Percentiles rank a stretch among this genome's conserved stretches.
Evolutionary conservation across 2,329 filamentous ascomycete species (phyloP).

Genomic region (Taxawa tesnikishii): DNA sequence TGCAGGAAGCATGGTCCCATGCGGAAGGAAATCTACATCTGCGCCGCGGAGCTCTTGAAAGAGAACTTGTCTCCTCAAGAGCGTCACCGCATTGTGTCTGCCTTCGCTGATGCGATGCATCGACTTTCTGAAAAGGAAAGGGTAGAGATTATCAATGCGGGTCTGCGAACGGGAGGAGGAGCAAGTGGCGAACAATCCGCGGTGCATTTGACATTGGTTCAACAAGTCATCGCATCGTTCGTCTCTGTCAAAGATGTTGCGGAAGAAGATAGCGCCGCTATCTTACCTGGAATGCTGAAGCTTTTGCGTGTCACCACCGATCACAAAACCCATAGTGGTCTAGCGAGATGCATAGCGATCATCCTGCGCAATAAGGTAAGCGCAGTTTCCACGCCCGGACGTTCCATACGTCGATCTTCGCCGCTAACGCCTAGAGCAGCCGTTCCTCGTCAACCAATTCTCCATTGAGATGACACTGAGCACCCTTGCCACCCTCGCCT

Average conservation of each 20-base stretch:
- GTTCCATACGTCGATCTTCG: background rate
- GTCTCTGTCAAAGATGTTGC: background rate
- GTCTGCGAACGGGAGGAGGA: too few species aligned
- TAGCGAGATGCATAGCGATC: conserved; percentile 4
- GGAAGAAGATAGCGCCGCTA: background rate
- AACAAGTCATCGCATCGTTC: background rate
- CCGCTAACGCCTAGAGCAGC: conserved; percentile 11
- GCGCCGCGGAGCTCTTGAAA: too few species aligned
- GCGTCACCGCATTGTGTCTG: too few species aligned
- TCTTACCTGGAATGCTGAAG: conserved; percentile 4
- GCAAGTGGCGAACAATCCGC: too few species aligned
- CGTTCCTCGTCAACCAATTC: conserved; percentile 30
- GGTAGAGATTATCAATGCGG: too few species aligned
- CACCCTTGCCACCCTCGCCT: conserved; percentile 21
- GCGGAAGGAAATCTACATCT: too few species aligned
- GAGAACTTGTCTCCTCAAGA: too few species aligned
- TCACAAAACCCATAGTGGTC: conserved; percentile 2
- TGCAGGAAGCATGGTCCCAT: too few species aligned
- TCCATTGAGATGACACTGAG: conserved; percentile 28
- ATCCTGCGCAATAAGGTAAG: conserved; percentile 9
- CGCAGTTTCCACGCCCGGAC: background rate
- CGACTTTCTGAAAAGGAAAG: too few species aligned
- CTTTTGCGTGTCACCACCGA: conserved; percentile 3
- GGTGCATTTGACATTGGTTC: background rate
- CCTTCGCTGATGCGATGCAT: too few species aligned